Evolutionary conservation across 306 rosid species (phyloP).

Genomic region (Cucurbita maxima): DNA sequence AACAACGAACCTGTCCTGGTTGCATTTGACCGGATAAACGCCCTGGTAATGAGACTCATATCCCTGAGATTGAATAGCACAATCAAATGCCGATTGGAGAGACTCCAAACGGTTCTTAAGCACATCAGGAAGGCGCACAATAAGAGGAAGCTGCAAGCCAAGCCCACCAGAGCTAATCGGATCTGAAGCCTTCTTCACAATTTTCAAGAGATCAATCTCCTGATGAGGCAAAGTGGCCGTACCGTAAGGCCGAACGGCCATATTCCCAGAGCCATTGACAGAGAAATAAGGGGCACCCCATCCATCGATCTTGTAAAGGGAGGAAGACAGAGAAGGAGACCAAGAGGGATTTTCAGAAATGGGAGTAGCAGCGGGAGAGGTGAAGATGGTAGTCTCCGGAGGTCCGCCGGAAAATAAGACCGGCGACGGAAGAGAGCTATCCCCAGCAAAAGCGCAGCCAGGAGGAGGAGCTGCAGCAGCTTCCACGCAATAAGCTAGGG

Average conservation of each 20-base stretch:
- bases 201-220: constrained; percentile 69
- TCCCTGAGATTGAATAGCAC: constrained; percentile 49
- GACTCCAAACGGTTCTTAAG: constrained; percentile 61
- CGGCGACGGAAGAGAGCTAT: constrained; percentile 53
- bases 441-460: constrained; percentile 48
- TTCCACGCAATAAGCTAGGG: constrained; percentile 75
- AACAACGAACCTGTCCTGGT: constrained; percentile 76
- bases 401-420: constrained; percentile 29
- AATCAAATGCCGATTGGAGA: constrained; percentile 52
- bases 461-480: constrained; percentile 60
- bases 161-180: constrained; percentile 53
- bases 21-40: constrained; percentile 78
- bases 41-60: constrained; percentile 77
- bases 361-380: not conserved
- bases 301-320: constrained; percentile 51
- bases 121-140: constrained; percentile 66
- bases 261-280: constrained; percentile 54
- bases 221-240: constrained; percentile 50
- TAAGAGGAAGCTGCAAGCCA: constrained; percentile 63
- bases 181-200: constrained; percentile 66
- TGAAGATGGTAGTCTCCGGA: constrained; percentile 10
- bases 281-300: constrained; percentile 75
- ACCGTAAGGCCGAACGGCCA: constrained; percentile 55
- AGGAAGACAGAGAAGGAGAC: constrained; percentile 46
- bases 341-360: constrained; percentile 24